phyloP scores from a whole-genome alignment of 306 rosid genomes.

The Inga laurina region DNA sequence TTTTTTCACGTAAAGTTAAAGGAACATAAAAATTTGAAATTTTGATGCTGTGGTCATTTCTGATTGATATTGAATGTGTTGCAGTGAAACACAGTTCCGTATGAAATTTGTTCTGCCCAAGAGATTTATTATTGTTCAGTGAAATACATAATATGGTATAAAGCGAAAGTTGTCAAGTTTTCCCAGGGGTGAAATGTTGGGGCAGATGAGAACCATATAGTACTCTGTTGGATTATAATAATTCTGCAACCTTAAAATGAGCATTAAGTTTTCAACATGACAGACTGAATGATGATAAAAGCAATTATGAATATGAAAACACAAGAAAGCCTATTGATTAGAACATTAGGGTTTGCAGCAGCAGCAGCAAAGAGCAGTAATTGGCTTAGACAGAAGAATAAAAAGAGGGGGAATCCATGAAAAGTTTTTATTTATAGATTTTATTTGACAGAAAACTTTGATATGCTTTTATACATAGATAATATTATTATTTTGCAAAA shows the following conservation, averaged over 20 bases:
- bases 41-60: neutral
- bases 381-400: neutral
- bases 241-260: conserved; percentile 38
- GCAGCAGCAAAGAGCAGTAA: neutral
- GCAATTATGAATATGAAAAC: conserved; percentile 4
- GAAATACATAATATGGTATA: neutral
- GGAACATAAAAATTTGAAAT: neutral
- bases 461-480: no score
- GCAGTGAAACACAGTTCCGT: neutral
- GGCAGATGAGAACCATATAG: neutral
- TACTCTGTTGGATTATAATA: conserved; percentile 20
- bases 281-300: conserved; percentile 34
- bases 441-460: no score
- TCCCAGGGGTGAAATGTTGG: conserved; percentile 15
- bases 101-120: neutral
- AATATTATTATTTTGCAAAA: no score
- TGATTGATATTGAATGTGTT: neutral
- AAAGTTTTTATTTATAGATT: no score
- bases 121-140: neutral
- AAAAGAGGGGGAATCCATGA: no score
- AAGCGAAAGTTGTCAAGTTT: conserved; percentile 6
- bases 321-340: neutral
- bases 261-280: conserved; percentile 22
- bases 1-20: neutral
- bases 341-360: neutral